These are phyloP conservation scores for Parascedosporium putredinis DNA, from an alignment of 2,329 filamentous ascomycete species.

Conservation along the genomic window DNA sequence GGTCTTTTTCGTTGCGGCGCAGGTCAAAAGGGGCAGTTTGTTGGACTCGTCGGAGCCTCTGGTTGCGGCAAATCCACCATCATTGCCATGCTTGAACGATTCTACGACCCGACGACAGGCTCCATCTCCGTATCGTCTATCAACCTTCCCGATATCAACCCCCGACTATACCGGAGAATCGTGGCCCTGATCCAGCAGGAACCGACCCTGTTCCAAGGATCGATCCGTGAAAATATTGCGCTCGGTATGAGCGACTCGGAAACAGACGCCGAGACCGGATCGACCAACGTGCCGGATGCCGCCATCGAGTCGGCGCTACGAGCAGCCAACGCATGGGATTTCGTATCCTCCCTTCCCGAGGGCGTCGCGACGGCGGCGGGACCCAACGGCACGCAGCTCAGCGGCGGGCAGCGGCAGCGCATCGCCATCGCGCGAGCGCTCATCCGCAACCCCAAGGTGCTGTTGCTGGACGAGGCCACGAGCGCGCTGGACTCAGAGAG, in stretches of 20 bases:
- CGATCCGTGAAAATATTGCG: constrained; percentile 45
- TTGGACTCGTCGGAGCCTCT: constrained; percentile 46
- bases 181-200: constrained; percentile 32
- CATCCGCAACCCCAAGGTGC: constrained; percentile 52
- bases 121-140: constrained; percentile 18
- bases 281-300: constrained; percentile 17
- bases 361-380: constrained; percentile 55
- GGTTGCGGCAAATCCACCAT: constrained; percentile 53
- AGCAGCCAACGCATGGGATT: constrained; percentile 45
- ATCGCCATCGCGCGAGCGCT: constrained; percentile 65
- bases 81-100: constrained; percentile 38
- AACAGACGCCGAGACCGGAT: background rate
- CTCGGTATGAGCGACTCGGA: constrained; percentile 28
- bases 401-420: constrained; percentile 62
- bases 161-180: constrained; percentile 21
- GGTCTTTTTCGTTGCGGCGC: no score
- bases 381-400: constrained; percentile 56
- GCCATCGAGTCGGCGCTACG: constrained; percentile 38
- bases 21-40: constrained; percentile 35
- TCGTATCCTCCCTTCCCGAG: constrained; percentile 44
- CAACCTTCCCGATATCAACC: constrained; percentile 20
- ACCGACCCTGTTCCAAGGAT: constrained; percentile 33
- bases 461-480: constrained; percentile 67
- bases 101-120: constrained; percentile 27
- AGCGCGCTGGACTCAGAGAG: constrained; percentile 52